phyloP scores from a whole-genome alignment of 2,329 filamentous ascomycete genomes.

The Microcera coccophila region DNA sequence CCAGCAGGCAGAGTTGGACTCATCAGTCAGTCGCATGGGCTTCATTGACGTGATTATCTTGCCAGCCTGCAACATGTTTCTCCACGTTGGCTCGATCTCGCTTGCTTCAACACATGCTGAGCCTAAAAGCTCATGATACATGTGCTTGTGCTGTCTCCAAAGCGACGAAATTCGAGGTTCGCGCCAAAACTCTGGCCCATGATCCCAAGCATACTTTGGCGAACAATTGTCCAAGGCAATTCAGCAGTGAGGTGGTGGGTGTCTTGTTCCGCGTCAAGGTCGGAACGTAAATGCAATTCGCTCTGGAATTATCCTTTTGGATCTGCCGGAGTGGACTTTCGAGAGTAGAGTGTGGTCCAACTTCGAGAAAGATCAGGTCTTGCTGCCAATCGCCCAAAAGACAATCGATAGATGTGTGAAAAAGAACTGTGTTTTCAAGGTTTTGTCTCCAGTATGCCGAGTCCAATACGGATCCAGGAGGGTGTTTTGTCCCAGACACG shows the following conservation, averaged over 20 bases:
- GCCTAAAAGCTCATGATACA: conserved; percentile 20
- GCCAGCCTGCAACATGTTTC: conserved; percentile 20
- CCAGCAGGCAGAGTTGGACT: conserved; percentile 26
- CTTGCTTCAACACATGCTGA: conserved; percentile 11
- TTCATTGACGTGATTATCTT: conserved; percentile 30
- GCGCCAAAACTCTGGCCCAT: conserved; percentile 7
- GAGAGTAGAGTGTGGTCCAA: conserved; percentile 27
- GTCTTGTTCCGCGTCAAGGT: conserved; percentile 14
- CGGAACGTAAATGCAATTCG: conserved; percentile 7
- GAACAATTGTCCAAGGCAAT: conserved; percentile 26
- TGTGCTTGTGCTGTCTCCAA: conserved; percentile 8
- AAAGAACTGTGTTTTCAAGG: conserved; percentile 29
- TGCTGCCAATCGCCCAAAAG: background rate
- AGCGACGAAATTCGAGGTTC: conserved; percentile 8
- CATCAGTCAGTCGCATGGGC: conserved; percentile 20
- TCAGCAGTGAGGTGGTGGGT: conserved; percentile 7
- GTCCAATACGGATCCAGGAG: conserved; percentile 11
- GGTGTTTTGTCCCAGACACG: conserved; percentile 29
- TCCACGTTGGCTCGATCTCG: conserved; percentile 18
- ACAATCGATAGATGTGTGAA: conserved; percentile 15
- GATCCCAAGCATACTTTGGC: conserved; percentile 34
- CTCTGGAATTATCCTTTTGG: conserved; percentile 5
- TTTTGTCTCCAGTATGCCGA: conserved; percentile 30
- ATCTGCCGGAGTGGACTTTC: conserved; percentile 25
- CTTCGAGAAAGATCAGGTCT: conserved; percentile 20